Conservation (phyloP, 768 basidiomycete genomes). For the Boletus insuetus region DNA sequence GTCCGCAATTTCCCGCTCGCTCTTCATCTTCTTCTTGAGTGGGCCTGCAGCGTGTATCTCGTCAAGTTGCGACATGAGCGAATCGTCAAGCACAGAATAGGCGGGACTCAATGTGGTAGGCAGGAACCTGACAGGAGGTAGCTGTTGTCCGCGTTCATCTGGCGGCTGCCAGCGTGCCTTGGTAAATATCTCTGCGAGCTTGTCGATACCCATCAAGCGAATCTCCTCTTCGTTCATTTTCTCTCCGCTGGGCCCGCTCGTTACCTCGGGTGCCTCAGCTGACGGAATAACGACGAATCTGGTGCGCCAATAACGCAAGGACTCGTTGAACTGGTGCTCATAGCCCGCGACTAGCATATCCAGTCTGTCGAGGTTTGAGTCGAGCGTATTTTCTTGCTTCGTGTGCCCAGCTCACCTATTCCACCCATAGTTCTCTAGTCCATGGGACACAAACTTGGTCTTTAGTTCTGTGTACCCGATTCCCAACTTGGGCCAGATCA, state of each 20-base stretch:
- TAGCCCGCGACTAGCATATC: slow-evolving; percentile 87
- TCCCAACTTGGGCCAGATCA: slow-evolving; percentile 92
- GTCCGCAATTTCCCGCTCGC: slow-evolving; percentile 68
- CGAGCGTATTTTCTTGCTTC: neutral
- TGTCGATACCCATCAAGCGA: slow-evolving; percentile 85
- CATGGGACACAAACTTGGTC: slow-evolving; percentile 74
- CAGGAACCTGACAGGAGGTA: slow-evolving; percentile 70
- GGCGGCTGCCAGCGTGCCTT: slow-evolving; percentile 76
- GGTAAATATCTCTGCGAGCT: slow-evolving; percentile 84
- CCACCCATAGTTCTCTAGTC: slow-evolving; percentile 82
- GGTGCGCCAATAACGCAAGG: slow-evolving; percentile 90
- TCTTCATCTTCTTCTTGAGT: slow-evolving; percentile 76
- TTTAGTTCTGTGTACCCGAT: slow-evolving; percentile 80
- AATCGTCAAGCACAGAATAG: slow-evolving; percentile 73
- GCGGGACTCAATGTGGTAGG: slow-evolving; percentile 84
- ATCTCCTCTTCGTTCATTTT: slow-evolving; percentile 83
- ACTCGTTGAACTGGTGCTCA: slow-evolving; percentile 76
- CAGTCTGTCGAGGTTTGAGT: slow-evolving; percentile 43
- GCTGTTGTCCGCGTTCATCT: slow-evolving; percentile 37
- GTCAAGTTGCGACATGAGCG: slow-evolving; percentile 76
- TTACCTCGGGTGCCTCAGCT: slow-evolving; percentile 57
- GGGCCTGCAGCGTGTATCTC: slow-evolving; percentile 74
- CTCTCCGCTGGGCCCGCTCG: slow-evolving; percentile 64
- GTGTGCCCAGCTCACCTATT: slow-evolving; percentile 55
- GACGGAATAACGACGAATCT: slow-evolving; percentile 92